A percentile compares a stretch with the other conserved stretches of the same genome.
Conservation (phyloP, 345 rosid species). For the Camelina sativa region DNA sequence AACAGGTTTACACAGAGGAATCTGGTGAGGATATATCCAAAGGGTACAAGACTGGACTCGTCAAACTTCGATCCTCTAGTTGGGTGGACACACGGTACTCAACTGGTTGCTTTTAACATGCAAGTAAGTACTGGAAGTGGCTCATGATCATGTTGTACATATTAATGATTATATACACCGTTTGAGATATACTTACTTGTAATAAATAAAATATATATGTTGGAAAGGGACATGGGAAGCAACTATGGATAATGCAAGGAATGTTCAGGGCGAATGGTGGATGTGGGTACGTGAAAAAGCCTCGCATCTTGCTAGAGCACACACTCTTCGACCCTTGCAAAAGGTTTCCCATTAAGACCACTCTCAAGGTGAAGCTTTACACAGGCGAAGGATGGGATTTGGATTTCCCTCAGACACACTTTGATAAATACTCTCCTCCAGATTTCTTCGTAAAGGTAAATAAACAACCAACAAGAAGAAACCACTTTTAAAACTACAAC, state of each 20-base stretch:
- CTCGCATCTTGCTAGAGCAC: conserved; percentile 54
- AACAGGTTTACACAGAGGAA: conserved; percentile 74
- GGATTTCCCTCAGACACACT: conserved; percentile 72
- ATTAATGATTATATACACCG: no score
- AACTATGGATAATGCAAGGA: conserved; percentile 85
- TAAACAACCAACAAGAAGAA: no score
- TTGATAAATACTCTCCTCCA: conserved; percentile 82
- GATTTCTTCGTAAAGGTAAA: conserved; percentile 74
- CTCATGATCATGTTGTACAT: neutral
- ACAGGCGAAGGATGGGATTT: conserved; percentile 85
- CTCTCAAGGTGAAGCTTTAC: conserved; percentile 67
- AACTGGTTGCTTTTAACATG: conserved; percentile 98
- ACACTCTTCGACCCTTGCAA: conserved; percentile 59
- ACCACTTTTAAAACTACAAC: neutral
- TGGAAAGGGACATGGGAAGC: conserved; percentile 71
- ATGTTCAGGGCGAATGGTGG: conserved; percentile 84
- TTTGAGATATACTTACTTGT: neutral
- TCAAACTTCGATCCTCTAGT: conserved; percentile 78
- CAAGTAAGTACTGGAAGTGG: conserved; percentile 58
- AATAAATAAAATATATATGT: neutral
- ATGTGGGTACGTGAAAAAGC: conserved; percentile 87
- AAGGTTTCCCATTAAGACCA: conserved; percentile 48
- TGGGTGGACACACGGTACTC: conserved; percentile 96
- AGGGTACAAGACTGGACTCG: conserved; percentile 68
- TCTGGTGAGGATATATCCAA: conserved; percentile 77